These are phyloP conservation scores for Alternaria conjuncta DNA, from an alignment of 2,329 filamentous ascomycete species.

Conservation along the genomic window DNA sequence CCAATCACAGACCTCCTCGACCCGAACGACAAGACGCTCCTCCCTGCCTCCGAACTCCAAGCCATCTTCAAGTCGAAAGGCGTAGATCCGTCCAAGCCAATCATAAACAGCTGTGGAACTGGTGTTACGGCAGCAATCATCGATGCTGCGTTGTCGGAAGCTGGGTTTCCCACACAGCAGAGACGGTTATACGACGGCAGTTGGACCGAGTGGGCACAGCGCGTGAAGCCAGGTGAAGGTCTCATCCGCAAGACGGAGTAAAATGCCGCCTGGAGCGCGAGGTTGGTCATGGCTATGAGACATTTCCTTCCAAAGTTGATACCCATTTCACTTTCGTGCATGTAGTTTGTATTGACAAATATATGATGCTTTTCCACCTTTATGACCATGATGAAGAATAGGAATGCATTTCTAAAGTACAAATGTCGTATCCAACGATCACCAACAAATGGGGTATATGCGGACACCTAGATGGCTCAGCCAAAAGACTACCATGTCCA, in stretches of 20 bases:
- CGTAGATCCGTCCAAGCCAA: constrained; percentile 77
- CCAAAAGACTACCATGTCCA: background rate
- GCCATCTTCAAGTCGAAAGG: constrained; percentile 81
- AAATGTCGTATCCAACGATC: background rate
- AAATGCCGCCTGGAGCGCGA: too few species aligned
- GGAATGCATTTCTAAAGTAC: background rate
- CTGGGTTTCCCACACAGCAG: constrained; percentile 72
- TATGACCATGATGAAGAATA: background rate
- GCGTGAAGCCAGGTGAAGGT: constrained; percentile 66
- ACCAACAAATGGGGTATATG: background rate
- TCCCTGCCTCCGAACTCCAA: constrained; percentile 73
- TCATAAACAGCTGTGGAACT: constrained; percentile 89
- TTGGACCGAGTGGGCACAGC: constrained; percentile 88
- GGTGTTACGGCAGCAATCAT: constrained; percentile 93
- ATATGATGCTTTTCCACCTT: background rate
- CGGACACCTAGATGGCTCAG: background rate
- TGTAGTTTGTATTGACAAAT: background rate
- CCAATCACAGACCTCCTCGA: constrained; percentile 83
- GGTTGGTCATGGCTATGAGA: too few species aligned
- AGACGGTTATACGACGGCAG: constrained; percentile 91
- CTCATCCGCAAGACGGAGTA: constrained; percentile 63
- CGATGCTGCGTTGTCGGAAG: constrained; percentile 82
- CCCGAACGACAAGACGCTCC: constrained; percentile 79
- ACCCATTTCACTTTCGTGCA: constrained; percentile 6
- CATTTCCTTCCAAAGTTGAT: constrained; percentile 8